Conservation (phyloP, 2,329 filamentous ascomycete genomes). For the Paecilomyces fulvus region DNA sequence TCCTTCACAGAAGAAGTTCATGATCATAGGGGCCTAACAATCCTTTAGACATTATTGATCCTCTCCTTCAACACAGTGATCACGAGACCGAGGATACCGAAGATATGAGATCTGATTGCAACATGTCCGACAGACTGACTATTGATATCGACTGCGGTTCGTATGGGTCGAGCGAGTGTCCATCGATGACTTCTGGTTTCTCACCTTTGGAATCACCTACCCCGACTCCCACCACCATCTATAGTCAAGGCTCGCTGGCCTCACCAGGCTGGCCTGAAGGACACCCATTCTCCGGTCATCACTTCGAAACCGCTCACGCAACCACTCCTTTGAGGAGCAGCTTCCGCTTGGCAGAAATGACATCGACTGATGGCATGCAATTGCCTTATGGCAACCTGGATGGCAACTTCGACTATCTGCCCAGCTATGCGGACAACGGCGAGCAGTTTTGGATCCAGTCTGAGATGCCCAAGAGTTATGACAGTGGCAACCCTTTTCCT, state of each 20-base stretch:
- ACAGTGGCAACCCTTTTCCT: conserved; percentile 20
- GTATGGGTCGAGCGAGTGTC: conserved; percentile 31
- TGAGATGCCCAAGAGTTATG: conserved; percentile 28
- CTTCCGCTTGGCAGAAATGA: conserved; percentile 28
- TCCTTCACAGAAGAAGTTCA: conserved; percentile 2
- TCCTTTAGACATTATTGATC: conserved; percentile 15
- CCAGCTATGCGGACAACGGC: conserved; percentile 29
- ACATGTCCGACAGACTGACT: conserved; percentile 28
- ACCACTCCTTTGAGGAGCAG: conserved; percentile 26
- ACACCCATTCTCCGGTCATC: conserved; percentile 18
- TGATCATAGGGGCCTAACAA: conserved; percentile 12
- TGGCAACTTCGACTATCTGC: conserved; percentile 24
- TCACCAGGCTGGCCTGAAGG: conserved; percentile 30
- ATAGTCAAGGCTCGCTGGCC: conserved; percentile 29
- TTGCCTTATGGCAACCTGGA: conserved; percentile 27
- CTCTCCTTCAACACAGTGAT: conserved; percentile 15
- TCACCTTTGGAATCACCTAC: conserved; percentile 33
- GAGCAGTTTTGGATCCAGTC: conserved; percentile 31
- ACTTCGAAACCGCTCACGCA: conserved; percentile 19
- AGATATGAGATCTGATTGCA: conserved; percentile 31
- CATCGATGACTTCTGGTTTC: conserved; percentile 32
- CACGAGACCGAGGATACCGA: conserved; percentile 21
- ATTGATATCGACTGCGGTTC: conserved; percentile 32
- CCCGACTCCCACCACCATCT: conserved; percentile 30
- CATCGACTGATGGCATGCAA: conserved; percentile 21